Base-by-base conservation (phyloP, 495 filamentous ascomycete genomes). In the Talaromyces trachyspermus region DNA sequence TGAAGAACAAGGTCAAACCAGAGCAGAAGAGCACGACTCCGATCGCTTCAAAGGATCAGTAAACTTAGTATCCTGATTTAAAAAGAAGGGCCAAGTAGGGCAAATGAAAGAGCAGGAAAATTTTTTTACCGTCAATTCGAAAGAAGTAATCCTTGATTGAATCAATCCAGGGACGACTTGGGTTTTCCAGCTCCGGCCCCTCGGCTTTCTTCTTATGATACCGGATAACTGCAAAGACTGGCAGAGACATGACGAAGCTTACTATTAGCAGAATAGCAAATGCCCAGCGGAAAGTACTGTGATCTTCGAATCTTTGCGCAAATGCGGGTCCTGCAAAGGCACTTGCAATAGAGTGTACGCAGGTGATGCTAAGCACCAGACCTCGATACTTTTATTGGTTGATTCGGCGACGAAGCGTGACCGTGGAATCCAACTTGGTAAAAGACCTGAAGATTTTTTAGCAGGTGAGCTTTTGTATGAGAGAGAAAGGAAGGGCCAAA, bases 221-320 rank as follows among this genome's bases (percentile, higher is more conserved):
- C 3, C 60, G 61, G 19, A 80, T 53, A 6, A 84, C 61, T n/a
- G 80, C 54, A 18, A 79, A 79, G 5, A 81, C 53, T 7, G 78
- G 78, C n/a, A 12, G 14, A 46, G 63, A 73, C 47, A 80, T 57
- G 29, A 75, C 43, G 1, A 76, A 77, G 6, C 71, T 70, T 48
- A 81, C 62, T 55, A 84, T 80, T 18, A 74, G 62, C 52, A 77
- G 82, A 27, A 67, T 63, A 27, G 78, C 79, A 50, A 77, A 82
- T 15, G 65, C 75, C 82, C 81, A 85, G 43, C 77, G 66, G 61
- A 69, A 84, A 37, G 70, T 65, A n/a, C 66, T 59, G 2, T 69
- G 55, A 17, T 64, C 42, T 29, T 71, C 56, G 51, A 81, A 68
- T n/a, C 61, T 60, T 4, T 68, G 46, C 3, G 75, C 61, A 3